Percentiles rank a stretch among this genome's conserved stretches.
Conservation (phyloP, 306 rosid species). For the Lablab purpureus region DNA sequence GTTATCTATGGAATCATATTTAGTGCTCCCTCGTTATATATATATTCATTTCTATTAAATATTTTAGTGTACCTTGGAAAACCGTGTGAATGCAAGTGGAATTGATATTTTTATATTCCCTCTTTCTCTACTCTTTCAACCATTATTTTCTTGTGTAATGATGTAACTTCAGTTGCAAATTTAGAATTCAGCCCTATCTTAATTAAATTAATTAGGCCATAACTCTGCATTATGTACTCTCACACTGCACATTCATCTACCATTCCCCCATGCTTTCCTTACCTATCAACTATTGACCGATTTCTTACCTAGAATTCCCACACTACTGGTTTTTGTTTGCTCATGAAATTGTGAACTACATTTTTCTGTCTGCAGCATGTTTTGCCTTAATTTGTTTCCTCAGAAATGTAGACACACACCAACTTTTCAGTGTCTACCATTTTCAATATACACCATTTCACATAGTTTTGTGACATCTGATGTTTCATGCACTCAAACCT, state of each 20-base stretch:
- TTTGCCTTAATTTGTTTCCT: neutral
- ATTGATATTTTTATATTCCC: constrained; percentile 7
- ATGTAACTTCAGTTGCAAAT: constrained; percentile 18
- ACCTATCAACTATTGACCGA: constrained; percentile 1
- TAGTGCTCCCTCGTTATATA: constrained; percentile 7
- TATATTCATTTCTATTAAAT: constrained; percentile 7
- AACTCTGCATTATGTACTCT: constrained; percentile 5
- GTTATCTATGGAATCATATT: constrained; percentile 32
- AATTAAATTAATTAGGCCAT: constrained; percentile 37
- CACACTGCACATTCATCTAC: constrained; percentile 19
- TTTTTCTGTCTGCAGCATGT: constrained; percentile 20
- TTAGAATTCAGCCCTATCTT: constrained; percentile 7
- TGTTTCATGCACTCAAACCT: constrained; percentile 23
- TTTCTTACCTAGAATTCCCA: neutral
- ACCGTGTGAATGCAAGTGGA: constrained; percentile 9
- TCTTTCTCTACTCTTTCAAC: constrained; percentile 9
- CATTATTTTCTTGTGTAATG: neutral
- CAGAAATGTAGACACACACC: constrained; percentile 16
- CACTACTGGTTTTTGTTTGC: neutral
- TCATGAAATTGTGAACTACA: constrained; percentile 4
- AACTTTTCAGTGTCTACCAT: constrained; percentile 21
- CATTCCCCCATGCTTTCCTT: constrained; percentile 20
- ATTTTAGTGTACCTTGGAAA: neutral
- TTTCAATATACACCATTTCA: constrained; percentile 1
- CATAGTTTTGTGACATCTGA: constrained; percentile 9